Evolutionary conservation across 495 filamentous ascomycete species (phyloP), one percentile per base, ranked within the genome.

Genomic region (Astrothelium macrocarpum): DNA sequence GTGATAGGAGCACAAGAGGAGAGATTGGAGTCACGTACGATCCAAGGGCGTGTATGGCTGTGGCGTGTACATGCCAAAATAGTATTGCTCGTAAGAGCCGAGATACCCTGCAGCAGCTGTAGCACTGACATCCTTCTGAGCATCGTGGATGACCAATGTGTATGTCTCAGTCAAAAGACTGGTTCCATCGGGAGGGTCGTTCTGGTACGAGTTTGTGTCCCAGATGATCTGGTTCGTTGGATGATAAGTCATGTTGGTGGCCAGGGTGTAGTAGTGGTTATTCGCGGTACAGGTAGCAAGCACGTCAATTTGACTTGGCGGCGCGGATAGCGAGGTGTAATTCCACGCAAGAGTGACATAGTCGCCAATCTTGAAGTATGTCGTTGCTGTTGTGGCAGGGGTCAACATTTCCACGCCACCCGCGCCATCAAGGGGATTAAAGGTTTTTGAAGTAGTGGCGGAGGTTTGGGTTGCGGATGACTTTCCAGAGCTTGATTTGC

Each of bases 291-390:
- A 95, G 28, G 84, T 86, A 12, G 94, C 88, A 32, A 94, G 75
- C 2, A 97, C 83, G 68, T 98, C 89, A 68, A 98, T 76, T 32
- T 84, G 86, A 2, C 83, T 85, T 0, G 94, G 94, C 0, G 85
- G 87, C 20, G 85, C 85, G 32, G 82, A 82, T 43, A 98, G 78
- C 53, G 87, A 90, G 1, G 94, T 98, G 78, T 96, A 97, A 75
- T 97, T 97, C 92, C 93, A 98, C 0, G 78, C 86, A 74, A 93
- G 93, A 0, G 91, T 96, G 18, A 96, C 79, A 61, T 81, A 81
- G 42, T 97, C 86, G 20, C 88, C 89, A 71, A 97, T 88, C 75
- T 93, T 93, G 84, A 90, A 97, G 71, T 90, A 90, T 65, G 85
- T 84, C 3, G 83, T 77, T 9, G 84, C 82, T 4, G 78, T 74